Evolutionary conservation across 1,139 yeast genomes (phyloP).

Genomic region (Chernovozyma sophiae-reginae): DNA sequence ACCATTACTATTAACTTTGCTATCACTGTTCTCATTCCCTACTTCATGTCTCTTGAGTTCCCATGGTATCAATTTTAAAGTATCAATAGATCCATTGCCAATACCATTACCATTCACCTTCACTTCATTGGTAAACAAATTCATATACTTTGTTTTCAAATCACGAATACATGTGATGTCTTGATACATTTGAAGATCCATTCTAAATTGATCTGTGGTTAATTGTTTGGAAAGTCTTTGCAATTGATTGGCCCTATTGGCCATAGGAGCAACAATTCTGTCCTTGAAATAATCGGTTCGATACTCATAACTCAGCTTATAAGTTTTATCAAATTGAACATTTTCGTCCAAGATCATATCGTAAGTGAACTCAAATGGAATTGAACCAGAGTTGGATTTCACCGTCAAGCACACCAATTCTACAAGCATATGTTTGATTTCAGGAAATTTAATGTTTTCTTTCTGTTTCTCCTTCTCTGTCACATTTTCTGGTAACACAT

Average conservation of each 20-base stretch:
- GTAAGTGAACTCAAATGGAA: conserved; percentile 42
- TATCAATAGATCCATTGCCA: not conserved
- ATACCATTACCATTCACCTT: conserved; percentile 3
- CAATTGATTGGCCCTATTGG: conserved; percentile 17
- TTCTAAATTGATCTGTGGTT: conserved; percentile 22
- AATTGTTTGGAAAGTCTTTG: conserved; percentile 17
- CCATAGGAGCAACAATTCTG: conserved; percentile 22
- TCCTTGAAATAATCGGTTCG: conserved; percentile 24
- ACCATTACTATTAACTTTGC: not conserved
- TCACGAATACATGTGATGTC: conserved; percentile 29
- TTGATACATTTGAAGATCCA: conserved; percentile 28
- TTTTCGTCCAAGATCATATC: conserved; percentile 29
- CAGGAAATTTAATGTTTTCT: conserved; percentile 17
- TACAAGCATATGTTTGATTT: conserved; percentile 23
- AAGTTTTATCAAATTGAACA: conserved; percentile 5
- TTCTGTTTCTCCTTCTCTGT: conserved; percentile 5
- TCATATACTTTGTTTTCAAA: conserved; percentile 25
- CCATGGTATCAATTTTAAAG: conserved; percentile 3
- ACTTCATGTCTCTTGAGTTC: not conserved
- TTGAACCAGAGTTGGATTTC: conserved; percentile 25
- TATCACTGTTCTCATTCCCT: not conserved
- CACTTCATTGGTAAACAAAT: conserved; percentile 18
- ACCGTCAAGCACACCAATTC: conserved; percentile 34
- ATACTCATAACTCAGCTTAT: conserved; percentile 8
- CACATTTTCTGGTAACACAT: conserved; percentile 1